Conservation (phyloP, 352 stramenopile genomes). For the Phytophthora cryptogea region DNA sequence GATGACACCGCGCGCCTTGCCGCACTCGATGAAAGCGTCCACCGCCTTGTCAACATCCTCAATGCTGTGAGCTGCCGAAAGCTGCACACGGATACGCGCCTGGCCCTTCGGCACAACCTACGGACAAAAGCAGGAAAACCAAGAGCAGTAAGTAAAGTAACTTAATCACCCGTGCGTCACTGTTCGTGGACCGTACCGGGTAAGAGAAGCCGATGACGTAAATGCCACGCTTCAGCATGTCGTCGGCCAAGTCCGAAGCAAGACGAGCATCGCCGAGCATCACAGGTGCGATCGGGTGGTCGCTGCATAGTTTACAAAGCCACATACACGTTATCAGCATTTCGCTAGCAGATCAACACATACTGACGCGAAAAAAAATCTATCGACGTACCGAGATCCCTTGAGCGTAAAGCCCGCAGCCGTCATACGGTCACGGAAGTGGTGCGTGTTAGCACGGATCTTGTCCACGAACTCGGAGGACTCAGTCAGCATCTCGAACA, state of each 20-base stretch:
- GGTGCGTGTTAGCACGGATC: conserved; percentile 90
- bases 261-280: conserved; percentile 93
- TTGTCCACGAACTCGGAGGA: conserved; percentile 88
- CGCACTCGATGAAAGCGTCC: conserved; percentile 92
- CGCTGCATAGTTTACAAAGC: conserved; percentile 36
- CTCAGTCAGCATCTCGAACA: conserved; percentile 92
- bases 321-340: conserved; percentile 11
- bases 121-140: conserved; percentile 1
- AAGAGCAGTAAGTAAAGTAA: background rate
- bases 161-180: background rate
- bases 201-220: conserved; percentile 96
- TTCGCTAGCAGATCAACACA: conserved; percentile 6
- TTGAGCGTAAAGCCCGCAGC: conserved; percentile 90
- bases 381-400: conserved; percentile 61
- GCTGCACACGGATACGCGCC: conserved; percentile 92
- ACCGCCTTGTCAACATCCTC: conserved; percentile 92
- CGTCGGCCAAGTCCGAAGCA: conserved; percentile 88
- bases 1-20: conserved; percentile 82
- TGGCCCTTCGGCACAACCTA: conserved; percentile 92
- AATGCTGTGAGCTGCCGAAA: conserved; percentile 91
- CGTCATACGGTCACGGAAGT: conserved; percentile 92
- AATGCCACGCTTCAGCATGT: conserved; percentile 93
- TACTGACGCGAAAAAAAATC: background rate
- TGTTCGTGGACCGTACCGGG: conserved; percentile 60
- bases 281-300: conserved; percentile 91